These are phyloP conservation scores for Clausena lansium DNA, from an alignment of 345 rosid genomes.

Conservation along the genomic window DNA sequence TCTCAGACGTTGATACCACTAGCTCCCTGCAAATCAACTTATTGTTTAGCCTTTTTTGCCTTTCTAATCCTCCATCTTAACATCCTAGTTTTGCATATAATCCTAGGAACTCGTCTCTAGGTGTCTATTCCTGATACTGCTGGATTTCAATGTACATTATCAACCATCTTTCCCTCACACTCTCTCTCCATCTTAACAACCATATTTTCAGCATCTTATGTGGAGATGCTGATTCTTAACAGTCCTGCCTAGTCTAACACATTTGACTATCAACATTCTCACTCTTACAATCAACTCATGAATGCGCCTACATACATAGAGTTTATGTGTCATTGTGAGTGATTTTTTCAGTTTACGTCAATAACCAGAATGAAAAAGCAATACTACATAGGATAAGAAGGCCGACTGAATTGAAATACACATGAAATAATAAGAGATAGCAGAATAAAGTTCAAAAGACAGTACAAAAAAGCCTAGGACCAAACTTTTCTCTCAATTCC, in stretches of 20 bases:
- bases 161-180: background rate
- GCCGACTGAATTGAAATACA: background rate
- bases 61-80: background rate
- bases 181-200: background rate
- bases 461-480: background rate
- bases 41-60: background rate
- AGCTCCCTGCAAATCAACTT: background rate
- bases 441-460: background rate
- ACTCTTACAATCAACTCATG: background rate
- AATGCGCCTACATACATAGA: background rate
- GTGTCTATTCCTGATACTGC: background rate
- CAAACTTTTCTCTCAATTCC: background rate
- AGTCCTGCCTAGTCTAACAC: background rate
- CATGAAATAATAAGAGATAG: background rate
- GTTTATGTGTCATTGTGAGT: background rate
- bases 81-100: background rate
- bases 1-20: background rate
- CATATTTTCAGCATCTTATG: background rate
- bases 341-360: background rate
- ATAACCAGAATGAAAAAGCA: background rate
- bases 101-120: background rate
- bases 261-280: background rate
- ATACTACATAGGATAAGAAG: background rate
- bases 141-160: constrained; percentile 1
- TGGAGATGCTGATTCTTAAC: background rate